Conservation (phyloP, 108 stramenopile genomes). For the Skeletonema costatum region DNA sequence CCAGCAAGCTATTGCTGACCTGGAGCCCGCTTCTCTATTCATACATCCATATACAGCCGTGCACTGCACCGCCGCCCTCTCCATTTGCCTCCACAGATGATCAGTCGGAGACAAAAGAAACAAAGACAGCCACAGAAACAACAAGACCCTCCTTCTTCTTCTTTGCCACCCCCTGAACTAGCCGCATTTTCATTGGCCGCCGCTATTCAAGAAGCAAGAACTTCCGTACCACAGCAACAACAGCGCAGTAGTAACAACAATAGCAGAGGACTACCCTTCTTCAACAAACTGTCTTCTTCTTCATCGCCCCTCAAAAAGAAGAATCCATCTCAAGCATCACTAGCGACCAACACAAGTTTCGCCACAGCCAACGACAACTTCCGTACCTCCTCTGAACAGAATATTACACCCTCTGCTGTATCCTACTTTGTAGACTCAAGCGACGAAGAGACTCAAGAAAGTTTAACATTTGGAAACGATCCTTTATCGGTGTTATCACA, state of each 20-base stretch:
- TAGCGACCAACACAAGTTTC: slow-evolving; percentile 36
- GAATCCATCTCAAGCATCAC: slow-evolving; percentile 19
- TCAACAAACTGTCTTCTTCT: background rate
- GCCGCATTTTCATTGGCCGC: slow-evolving; percentile 31
- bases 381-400: background rate
- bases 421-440: slow-evolving; percentile 25
- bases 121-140: slow-evolving; percentile 6
- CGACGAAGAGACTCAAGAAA: slow-evolving; percentile 19
- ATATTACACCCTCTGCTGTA: slow-evolving; percentile 20
- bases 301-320: slow-evolving; percentile 18
- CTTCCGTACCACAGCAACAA: background rate
- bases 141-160: background rate
- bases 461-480: slow-evolving; percentile 22
- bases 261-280: background rate
- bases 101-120: slow-evolving; percentile 2
- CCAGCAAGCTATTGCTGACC: background rate
- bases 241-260: slow-evolving; percentile 24
- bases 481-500: slow-evolving; percentile 16
- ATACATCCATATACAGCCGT: background rate
- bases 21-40: slow-evolving; percentile 1
- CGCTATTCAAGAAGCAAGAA: slow-evolving; percentile 32
- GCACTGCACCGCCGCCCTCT: background rate
- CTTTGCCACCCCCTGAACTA: slow-evolving; percentile 13
- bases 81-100: background rate
- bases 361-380: slow-evolving; percentile 29